Conservation (phyloP, 306 rosid species). For the Crotalaria pallida region DNA sequence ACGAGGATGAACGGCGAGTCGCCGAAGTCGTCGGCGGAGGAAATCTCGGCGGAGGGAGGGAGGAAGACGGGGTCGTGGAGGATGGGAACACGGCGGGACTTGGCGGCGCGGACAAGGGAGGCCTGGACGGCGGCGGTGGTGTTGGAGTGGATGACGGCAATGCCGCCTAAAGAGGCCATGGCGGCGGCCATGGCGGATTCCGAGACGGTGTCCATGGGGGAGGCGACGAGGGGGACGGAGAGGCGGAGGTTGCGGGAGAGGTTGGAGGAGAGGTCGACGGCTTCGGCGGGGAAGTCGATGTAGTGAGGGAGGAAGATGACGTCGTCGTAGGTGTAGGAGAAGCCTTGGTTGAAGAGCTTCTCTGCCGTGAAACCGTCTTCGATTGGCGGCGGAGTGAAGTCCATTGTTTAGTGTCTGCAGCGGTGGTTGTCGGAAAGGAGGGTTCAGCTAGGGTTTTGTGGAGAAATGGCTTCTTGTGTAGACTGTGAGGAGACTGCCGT, state of each 20-base stretch:
- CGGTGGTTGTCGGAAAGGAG: background rate
- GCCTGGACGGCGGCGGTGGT: constrained; percentile 44
- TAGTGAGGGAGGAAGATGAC: constrained; percentile 89
- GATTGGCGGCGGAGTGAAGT: constrained; percentile 33
- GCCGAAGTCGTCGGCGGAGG: constrained; percentile 37
- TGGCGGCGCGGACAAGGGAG: constrained; percentile 49
- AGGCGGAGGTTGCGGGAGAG: constrained; percentile 59
- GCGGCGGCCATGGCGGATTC: constrained; percentile 70
- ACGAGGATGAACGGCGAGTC: constrained; percentile 50
- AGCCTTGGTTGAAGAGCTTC: constrained; percentile 71
- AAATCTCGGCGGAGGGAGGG: constrained; percentile 39
- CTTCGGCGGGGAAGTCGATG: constrained; percentile 77
- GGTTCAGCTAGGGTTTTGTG: constrained; percentile 6
- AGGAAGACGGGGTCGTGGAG: constrained; percentile 49
- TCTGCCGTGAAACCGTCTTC: constrained; percentile 83
- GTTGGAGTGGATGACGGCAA: constrained; percentile 69
- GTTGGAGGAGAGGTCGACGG: constrained; percentile 50
- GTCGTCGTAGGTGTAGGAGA: constrained; percentile 88
- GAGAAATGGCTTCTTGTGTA: background rate
- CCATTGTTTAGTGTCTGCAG: constrained; percentile 6
- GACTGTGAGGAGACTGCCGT: no score
- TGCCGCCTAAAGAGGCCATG: constrained; percentile 79
- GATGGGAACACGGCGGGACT: constrained; percentile 72
- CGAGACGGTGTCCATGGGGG: constrained; percentile 94
- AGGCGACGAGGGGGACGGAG: constrained; percentile 69